A percentile compares a stretch with the other conserved stretches of the same genome.
Conservation (phyloP, 768 basidiomycete species). For the Mycena pura region DNA sequence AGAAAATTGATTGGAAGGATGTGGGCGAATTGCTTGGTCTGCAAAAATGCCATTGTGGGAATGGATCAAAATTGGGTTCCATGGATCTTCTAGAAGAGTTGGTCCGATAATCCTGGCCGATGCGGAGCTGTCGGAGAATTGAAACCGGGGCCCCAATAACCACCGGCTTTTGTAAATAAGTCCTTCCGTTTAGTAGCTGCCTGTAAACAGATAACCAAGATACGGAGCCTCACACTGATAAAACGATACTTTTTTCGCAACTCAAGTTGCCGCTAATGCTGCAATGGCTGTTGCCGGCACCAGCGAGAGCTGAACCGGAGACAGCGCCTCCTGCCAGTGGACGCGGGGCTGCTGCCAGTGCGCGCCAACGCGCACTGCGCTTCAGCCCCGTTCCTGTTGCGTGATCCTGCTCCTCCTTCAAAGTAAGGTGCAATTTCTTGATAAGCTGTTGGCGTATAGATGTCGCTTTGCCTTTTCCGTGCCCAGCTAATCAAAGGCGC, state of each 20-base stretch:
- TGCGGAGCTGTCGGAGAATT: too few species aligned
- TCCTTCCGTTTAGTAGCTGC: neutral
- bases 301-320: neutral
- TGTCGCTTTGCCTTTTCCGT: neutral
- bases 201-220: neutral
- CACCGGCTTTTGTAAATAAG: too few species aligned
- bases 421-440: neutral
- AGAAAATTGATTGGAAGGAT: too few species aligned
- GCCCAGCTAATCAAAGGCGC: slow-evolving; percentile 26
- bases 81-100: too few species aligned
- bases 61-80: too few species aligned
- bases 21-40: too few species aligned
- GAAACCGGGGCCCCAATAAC: too few species aligned
- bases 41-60: too few species aligned
- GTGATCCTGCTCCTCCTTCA: slow-evolving; percentile 10
- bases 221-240: neutral
- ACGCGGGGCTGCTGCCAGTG: neutral
- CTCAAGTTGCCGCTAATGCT: slow-evolving; percentile 10
- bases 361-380: slow-evolving; percentile 8
- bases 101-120: too few species aligned
- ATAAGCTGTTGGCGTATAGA: slow-evolving; percentile 10
- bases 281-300: slow-evolving; percentile 33
- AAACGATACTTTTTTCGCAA: neutral
- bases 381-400: slow-evolving; percentile 16
- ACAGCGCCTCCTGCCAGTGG: neutral